Evolutionary conservation across 73 alveolate genomes (phyloP), one percentile per base, ranked within the genome.

Genomic region (Paramecium octaurelia): DNA sequence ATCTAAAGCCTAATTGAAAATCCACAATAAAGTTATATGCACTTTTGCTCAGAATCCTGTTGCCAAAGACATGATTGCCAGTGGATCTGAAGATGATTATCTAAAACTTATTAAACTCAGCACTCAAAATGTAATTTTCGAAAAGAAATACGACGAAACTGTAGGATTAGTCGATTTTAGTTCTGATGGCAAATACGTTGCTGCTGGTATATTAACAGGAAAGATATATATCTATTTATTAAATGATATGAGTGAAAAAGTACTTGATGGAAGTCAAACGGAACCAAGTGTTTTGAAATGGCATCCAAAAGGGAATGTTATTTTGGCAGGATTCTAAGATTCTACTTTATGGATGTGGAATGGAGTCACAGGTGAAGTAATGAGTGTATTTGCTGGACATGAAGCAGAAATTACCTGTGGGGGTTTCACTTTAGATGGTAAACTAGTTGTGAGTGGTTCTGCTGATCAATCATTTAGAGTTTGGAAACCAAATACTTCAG

Each of bases 351-450:
- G 94, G 94, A 68, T 89, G 75, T 89, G 94, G 94, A 71, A 89
- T 89, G 94, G 92, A 24, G 84, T 64, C 8, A 70, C 24, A 44
- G 94, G 94, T 27, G 87, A 89, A 46, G 86, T 70, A 21, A 70
- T 70, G 60, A 35, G 84, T 89, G 86, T 83, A 12, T 89, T 89
- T 43, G 88, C 58, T 40, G 94, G 94, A 23, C 94, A 89, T 89
- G 94, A 89, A 46, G 86, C 86, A 31, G 68, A 77, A 46, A 46
- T 89, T 24, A 89, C 94, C 2, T 89, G 94, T 89, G 94, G 94
- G 14, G 94, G 94, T 36, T 89, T 89, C 43, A 89, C 69, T 46
- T 42, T 60, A 8, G 94, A 89, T 89, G 94, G 94, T 2, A 71
- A 89, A 59, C 31, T 70, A 64, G 91, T 71, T 59, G n/a, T 70